phyloP scores from a whole-genome alignment of 208 protist genomes.

The Crithidia brevicula region DNA sequence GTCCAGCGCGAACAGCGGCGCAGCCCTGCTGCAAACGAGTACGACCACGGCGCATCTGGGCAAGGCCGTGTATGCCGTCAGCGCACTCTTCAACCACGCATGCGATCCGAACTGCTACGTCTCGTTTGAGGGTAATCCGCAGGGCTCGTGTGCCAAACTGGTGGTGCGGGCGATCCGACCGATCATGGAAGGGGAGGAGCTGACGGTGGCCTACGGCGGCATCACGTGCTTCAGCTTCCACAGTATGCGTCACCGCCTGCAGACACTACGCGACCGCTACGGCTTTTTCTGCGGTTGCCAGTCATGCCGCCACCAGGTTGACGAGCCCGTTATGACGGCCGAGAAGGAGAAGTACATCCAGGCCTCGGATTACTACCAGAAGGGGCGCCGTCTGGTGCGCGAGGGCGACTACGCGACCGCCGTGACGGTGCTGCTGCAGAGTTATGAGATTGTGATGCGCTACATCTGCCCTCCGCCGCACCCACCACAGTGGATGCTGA shows the following conservation, averaged over 20 bases:
- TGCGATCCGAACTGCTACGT: conserved; percentile 90
- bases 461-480: conserved; percentile 83
- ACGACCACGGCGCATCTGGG: conserved; percentile 54
- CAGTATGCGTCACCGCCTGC: conserved; percentile 74
- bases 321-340: conserved; percentile 62
- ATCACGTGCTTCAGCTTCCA: conserved; percentile 77
- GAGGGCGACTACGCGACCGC: conserved; percentile 77
- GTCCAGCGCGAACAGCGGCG: conserved; percentile 27
- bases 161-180: conserved; percentile 65
- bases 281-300: conserved; percentile 82
- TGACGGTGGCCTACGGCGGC: conserved; percentile 79
- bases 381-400: conserved; percentile 79
- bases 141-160: conserved; percentile 56
- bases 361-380: conserved; percentile 90
- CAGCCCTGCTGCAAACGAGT: conserved; percentile 50
- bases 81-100: conserved; percentile 75
- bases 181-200: conserved; percentile 75
- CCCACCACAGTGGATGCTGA: conserved; percentile 84
- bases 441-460: conserved; percentile 86
- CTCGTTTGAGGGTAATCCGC: conserved; percentile 80
- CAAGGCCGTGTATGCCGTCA: conserved; percentile 72
- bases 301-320: conserved; percentile 65
- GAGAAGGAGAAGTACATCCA: conserved; percentile 85
- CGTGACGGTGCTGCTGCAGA: conserved; percentile 85
- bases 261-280: conserved; percentile 69